Percentiles rank a stretch among this genome's conserved stretches.
Evolutionary conservation across 2,329 filamentous ascomycete species (phyloP).

Genomic region (Xylaria sp.): DNA sequence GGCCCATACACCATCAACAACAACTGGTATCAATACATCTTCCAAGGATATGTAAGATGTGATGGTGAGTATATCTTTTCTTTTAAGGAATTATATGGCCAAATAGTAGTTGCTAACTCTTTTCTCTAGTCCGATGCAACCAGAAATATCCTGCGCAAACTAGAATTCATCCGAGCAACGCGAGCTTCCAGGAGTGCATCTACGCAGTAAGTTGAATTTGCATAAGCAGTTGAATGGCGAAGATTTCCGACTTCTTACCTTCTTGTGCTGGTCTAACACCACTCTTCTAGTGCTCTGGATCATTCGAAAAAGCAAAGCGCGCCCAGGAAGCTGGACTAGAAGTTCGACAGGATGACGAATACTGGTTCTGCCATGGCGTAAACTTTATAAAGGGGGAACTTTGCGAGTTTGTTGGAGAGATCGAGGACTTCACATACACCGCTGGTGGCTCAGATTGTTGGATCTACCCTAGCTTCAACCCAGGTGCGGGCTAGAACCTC

Average conservation of each 20-base stretch:
- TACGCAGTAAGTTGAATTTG: background rate
- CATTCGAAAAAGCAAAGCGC: constrained; percentile 16
- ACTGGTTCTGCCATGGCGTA: constrained; percentile 16
- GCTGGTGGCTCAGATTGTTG: constrained; percentile 7
- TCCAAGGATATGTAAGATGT: background rate
- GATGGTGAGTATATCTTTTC: background rate
- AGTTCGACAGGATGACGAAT: constrained; percentile 1
- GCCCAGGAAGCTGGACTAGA: background rate
- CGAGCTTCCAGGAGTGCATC: constrained; percentile 3
- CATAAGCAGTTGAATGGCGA: background rate
- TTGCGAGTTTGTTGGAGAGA: constrained; percentile 8
- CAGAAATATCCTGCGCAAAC: background rate
- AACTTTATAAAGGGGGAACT: constrained; percentile 12
- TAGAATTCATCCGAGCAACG: constrained; percentile 1
- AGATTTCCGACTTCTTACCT: background rate
- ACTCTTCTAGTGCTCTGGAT: background rate
- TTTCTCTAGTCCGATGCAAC: background rate
- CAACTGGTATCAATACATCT: constrained; percentile 9
- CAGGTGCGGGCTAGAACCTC: background rate
- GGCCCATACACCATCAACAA: constrained; percentile 2
- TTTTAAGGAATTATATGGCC: background rate
- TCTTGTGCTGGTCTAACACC: background rate
- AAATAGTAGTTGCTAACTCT: background rate
- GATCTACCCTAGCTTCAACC: constrained; percentile 4
- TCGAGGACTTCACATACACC: constrained; percentile 2